These are phyloP conservation scores for Candida maesae DNA, from an alignment of 805 yeast genomes.

Conservation along the genomic window DNA sequence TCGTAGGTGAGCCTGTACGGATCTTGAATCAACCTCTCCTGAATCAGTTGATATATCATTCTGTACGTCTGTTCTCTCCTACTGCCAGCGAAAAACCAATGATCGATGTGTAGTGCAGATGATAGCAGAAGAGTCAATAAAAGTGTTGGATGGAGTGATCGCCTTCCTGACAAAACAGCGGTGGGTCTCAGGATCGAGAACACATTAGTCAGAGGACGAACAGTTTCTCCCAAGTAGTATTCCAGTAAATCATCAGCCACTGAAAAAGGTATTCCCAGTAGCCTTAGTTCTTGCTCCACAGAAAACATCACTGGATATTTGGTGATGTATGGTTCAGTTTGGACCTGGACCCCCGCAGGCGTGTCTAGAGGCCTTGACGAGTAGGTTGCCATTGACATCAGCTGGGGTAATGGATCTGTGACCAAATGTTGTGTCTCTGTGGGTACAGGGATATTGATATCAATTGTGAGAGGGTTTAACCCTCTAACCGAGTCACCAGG, in stretches of 20 bases:
- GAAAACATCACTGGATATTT: constrained; percentile 13
- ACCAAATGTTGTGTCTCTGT: too few species aligned
- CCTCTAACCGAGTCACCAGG: too few species aligned
- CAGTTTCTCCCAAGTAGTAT: constrained; percentile 18
- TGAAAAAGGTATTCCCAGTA: constrained; percentile 16
- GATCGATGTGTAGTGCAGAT: constrained; percentile 22
- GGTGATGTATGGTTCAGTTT: not conserved
- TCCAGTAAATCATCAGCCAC: constrained; percentile 25
- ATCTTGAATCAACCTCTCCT: constrained; percentile 13
- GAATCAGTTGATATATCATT: constrained; percentile 18
- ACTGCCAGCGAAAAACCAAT: constrained; percentile 23
- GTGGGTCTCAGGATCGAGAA: constrained; percentile 21
- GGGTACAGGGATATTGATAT: too few species aligned
- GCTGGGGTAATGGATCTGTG: not conserved
- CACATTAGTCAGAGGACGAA: constrained; percentile 21
- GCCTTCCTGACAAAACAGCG: constrained; percentile 16
- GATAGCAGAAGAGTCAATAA: constrained; percentile 18
- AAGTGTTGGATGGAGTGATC: constrained; percentile 19
- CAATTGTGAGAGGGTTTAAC: too few species aligned
- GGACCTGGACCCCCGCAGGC: not conserved
- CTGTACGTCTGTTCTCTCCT: constrained; percentile 19
- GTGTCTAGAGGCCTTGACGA: too few species aligned
- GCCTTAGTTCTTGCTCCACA: constrained; percentile 10
- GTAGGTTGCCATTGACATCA: too few species aligned
- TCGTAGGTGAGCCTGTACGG: constrained; percentile 15